These are phyloP conservation scores for Rutstroemia sp. DNA, from an alignment of 2,329 filamentous ascomycete species.

Conservation along the genomic window DNA sequence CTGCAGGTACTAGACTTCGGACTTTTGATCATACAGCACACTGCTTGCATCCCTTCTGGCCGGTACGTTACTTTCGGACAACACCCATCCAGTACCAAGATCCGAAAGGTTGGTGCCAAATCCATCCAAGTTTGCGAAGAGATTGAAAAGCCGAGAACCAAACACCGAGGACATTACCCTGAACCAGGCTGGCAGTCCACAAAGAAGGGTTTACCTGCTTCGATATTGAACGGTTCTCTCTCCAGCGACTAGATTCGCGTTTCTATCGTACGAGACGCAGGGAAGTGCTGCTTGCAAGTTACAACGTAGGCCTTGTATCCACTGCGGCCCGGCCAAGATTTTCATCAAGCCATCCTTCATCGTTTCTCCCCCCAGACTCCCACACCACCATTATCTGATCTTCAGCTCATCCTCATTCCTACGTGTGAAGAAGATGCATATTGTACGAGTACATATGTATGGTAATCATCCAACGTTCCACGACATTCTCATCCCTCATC, in stretches of 20 bases:
- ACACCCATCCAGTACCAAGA: background rate
- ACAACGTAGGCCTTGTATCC: background rate
- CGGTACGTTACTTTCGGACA: background rate
- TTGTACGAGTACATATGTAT: background rate
- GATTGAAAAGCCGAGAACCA: background rate
- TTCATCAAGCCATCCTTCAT: background rate
- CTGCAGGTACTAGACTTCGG: background rate
- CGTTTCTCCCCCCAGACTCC: no score
- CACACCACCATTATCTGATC: background rate
- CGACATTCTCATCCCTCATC: background rate
- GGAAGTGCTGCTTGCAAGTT: no score
- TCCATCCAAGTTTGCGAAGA: background rate
- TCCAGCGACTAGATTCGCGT: background rate
- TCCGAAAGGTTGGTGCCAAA: background rate
- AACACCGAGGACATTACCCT: background rate
- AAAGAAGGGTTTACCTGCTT: no score
- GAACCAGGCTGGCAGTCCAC: background rate
- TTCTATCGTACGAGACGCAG: background rate
- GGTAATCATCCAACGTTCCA: background rate
- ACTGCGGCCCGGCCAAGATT: background rate
- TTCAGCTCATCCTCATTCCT: conserved; percentile 4
- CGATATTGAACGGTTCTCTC: background rate
- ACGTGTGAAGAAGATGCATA: background rate
- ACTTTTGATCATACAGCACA: background rate
- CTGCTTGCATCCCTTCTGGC: background rate